A percentile compares a stretch with the other conserved stretches of the same genome.
Evolutionary conservation across 2,329 filamentous ascomycete species (phyloP).

Genomic region (Talaromyces sp.): DNA sequence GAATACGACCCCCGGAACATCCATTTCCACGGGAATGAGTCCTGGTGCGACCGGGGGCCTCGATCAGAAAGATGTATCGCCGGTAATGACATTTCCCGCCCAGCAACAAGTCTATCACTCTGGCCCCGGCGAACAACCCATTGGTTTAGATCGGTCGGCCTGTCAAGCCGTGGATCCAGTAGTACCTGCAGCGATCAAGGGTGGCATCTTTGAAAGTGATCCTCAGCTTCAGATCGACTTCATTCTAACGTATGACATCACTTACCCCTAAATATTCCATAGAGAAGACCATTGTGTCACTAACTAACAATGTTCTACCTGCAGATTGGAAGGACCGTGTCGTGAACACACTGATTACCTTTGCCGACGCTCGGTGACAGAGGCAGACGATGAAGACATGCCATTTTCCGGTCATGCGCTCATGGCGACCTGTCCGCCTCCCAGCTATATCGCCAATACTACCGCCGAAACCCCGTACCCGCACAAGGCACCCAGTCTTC

Average conservation of each 20-base stretch:
- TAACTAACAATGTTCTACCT: neutral
- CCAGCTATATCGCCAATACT: slow-evolving; percentile 60
- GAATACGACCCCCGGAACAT: slow-evolving; percentile 39
- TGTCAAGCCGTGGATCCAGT: slow-evolving; percentile 23
- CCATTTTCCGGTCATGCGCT: slow-evolving; percentile 80
- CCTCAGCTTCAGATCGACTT: slow-evolving; percentile 53
- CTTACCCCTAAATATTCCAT: neutral
- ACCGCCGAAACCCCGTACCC: slow-evolving; percentile 59
- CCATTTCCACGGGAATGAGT: slow-evolving; percentile 35
- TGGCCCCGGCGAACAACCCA: slow-evolving; percentile 27
- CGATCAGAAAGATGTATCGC: slow-evolving; percentile 34
- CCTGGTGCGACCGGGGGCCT: slow-evolving; percentile 29
- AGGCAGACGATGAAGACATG: slow-evolving; percentile 63
- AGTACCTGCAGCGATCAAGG: slow-evolving; percentile 31
- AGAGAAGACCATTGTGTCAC: neutral
- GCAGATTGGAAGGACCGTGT: slow-evolving; percentile 59
- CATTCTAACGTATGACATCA: slow-evolving; percentile 47
- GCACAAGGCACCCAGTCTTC: slow-evolving; percentile 78
- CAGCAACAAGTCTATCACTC: slow-evolving; percentile 27
- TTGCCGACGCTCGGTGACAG: slow-evolving; percentile 72
- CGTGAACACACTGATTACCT: slow-evolving; percentile 71
- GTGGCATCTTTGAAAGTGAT: slow-evolving; percentile 48
- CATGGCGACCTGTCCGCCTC: slow-evolving; percentile 88
- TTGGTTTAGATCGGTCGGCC: slow-evolving; percentile 26
- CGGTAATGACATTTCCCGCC: slow-evolving; percentile 26